These are phyloP conservation scores for Globisporangium irregulare DNA, from an alignment of 352 stramenopile species.

Conservation along the genomic window DNA sequence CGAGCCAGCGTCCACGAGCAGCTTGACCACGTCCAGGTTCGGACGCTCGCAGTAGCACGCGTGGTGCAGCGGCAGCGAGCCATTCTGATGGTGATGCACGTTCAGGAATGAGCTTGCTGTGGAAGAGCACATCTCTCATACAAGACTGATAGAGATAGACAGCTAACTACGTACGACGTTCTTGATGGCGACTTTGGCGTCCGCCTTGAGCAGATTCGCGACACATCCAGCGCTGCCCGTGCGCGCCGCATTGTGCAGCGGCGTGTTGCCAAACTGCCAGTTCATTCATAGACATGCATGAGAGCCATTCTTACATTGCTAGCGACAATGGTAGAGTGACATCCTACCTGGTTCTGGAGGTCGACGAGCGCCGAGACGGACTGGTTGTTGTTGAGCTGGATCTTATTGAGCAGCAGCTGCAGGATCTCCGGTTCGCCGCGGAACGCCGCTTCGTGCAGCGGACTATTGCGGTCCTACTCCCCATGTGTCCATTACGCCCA, in stretches of 20 bases:
- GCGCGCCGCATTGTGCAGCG: slow-evolving; percentile 68
- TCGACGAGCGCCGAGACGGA: slow-evolving; percentile 38
- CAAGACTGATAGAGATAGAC: neutral
- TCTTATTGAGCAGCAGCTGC: slow-evolving; percentile 43
- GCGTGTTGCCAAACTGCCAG: slow-evolving; percentile 72
- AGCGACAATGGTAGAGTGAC: neutral
- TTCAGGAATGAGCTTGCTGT: neutral
- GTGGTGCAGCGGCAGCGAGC: slow-evolving; percentile 68
- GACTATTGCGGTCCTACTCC: slow-evolving; percentile 66
- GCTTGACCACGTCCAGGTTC: slow-evolving; percentile 48
- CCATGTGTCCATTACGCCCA: neutral
- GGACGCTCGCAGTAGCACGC: slow-evolving; percentile 70
- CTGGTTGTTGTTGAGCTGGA: slow-evolving; percentile 44
- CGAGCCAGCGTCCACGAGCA: slow-evolving; percentile 54
- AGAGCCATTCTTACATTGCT: neutral
- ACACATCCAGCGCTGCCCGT: slow-evolving; percentile 52
- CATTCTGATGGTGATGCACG: slow-evolving; percentile 38
- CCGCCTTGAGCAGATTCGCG: slow-evolving; percentile 43
- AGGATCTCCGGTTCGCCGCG: slow-evolving; percentile 51
- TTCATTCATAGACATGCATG: neutral
- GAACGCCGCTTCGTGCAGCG: slow-evolving; percentile 68
- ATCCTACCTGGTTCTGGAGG: slow-evolving; percentile 50
- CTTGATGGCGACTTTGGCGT: slow-evolving; percentile 35
- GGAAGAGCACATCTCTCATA: neutral
- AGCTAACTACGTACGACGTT: slow-evolving; percentile 46